Conservation (phyloP, 2,329 filamentous ascomycete genomes). For the Phoma sp. region DNA sequence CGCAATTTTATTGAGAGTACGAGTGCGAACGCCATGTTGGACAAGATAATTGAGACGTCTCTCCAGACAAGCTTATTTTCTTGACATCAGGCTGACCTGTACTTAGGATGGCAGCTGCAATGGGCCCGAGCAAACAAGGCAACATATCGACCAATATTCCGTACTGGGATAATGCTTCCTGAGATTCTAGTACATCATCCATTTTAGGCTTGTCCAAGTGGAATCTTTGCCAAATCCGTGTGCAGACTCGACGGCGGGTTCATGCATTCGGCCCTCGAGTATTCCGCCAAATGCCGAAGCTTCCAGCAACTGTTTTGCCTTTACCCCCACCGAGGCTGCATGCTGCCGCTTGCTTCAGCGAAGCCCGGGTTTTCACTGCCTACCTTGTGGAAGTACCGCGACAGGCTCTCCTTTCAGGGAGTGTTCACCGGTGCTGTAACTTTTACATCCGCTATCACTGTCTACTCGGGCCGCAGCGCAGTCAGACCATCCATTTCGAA, state of each 20-base stretch:
- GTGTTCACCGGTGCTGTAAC: neutral
- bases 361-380: neutral
- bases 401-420: neutral
- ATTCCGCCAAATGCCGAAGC: neutral
- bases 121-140: neutral
- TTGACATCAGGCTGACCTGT: neutral
- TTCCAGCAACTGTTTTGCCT: neutral
- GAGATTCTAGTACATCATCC: neutral
- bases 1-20: too few relatives aligned
- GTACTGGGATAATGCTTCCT: neutral
- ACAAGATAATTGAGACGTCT: too few relatives aligned
- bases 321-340: neutral
- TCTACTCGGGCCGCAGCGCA: constrained; percentile 10
- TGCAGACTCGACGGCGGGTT: neutral
- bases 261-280: neutral
- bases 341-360: neutral
- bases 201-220: neutral
- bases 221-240: neutral
- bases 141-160: neutral
- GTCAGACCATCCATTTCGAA: neutral
- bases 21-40: neutral
- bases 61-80: neutral
- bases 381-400: neutral
- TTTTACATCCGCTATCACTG: constrained; percentile 7
- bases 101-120: neutral